phyloP scores from a whole-genome alignment of 495 filamentous ascomycete genomes.

The Entonaema liquescens region DNA sequence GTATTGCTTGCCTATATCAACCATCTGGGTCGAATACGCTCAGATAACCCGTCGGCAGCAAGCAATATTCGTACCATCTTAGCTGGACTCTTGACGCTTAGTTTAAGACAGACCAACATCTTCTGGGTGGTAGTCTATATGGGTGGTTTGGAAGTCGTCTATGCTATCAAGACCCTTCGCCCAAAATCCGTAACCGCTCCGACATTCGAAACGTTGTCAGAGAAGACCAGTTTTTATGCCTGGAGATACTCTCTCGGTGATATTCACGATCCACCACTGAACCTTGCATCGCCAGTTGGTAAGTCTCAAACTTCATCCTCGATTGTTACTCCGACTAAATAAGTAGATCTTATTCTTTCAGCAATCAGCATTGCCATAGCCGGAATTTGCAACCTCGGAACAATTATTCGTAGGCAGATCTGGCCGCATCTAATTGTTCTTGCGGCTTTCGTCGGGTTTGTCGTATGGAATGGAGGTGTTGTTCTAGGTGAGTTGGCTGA shows the following conservation, averaged over 20 bases:
- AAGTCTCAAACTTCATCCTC: conserved; percentile 4
- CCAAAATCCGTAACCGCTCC: conserved; percentile 40
- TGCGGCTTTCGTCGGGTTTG: conserved; percentile 73
- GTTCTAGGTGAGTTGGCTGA: conserved; percentile 72
- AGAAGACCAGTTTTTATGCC: conserved; percentile 44
- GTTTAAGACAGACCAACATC: conserved; percentile 93
- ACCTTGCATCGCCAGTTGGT: conserved; percentile 66
- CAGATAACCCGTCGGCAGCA: conserved; percentile 33
- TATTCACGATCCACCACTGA: conserved; percentile 71
- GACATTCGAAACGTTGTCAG: conserved; percentile 28
- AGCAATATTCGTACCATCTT: conserved; percentile 58
- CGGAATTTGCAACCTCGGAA: conserved; percentile 59
- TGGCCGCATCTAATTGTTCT: conserved; percentile 76
- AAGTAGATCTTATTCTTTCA: conserved; percentile 56
- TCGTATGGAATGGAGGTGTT: conserved; percentile 87
- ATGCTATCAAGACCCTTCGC: conserved; percentile 53
- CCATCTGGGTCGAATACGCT: conserved; percentile 57
- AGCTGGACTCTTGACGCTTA: conserved; percentile 68
- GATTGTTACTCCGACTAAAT: conserved; percentile 3
- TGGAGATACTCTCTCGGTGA: conserved; percentile 58
- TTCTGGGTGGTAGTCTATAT: conserved; percentile 93
- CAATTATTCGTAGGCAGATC: conserved; percentile 58
- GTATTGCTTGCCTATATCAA: conserved; percentile 73
- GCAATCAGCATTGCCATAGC: conserved; percentile 67
- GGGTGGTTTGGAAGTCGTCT: conserved; percentile 74